Conservation (phyloP, 1,284 basidiomycete species). For the Ustilago bromivora region DNA sequence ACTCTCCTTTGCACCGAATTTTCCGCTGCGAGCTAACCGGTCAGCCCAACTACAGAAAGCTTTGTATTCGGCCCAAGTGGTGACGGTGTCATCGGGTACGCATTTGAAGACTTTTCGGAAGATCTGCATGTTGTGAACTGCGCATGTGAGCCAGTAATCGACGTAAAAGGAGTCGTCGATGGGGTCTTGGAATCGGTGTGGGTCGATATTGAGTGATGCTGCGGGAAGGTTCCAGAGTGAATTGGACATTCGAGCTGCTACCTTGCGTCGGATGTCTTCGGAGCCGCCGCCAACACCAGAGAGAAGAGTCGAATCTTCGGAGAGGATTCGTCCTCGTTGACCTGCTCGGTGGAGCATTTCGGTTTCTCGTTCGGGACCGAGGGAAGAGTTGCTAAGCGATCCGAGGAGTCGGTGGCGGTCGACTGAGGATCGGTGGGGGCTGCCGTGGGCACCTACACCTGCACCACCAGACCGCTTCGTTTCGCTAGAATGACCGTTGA, state of each 20-base stretch:
- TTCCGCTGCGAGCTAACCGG: conserved; percentile 49
- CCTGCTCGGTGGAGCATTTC: conserved; percentile 32
- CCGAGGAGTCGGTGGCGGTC: conserved; percentile 30
- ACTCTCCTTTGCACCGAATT: conserved; percentile 44
- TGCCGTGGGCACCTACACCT: conserved; percentile 3
- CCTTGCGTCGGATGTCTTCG: conserved; percentile 39
- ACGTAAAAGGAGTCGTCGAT: conserved; percentile 60
- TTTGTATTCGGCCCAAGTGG: conserved; percentile 68
- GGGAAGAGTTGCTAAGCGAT: conserved; percentile 27
- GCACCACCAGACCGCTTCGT: conserved; percentile 6
- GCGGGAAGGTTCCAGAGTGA: conserved; percentile 53
- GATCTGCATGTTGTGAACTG: conserved; percentile 66
- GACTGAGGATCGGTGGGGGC: conserved; percentile 9
- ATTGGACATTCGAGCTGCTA: conserved; percentile 50
- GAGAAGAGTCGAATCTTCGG: conserved; percentile 11
- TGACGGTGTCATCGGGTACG: conserved; percentile 67
- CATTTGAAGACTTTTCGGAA: conserved; percentile 68
- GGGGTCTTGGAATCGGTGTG: conserved; percentile 57
- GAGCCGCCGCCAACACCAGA: background rate
- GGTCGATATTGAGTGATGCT: conserved; percentile 48
- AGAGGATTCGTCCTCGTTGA: conserved; percentile 27
- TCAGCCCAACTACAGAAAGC: conserved; percentile 57
- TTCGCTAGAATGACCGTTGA: conserved; percentile 23
- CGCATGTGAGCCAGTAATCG: conserved; percentile 62
- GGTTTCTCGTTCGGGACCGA: conserved; percentile 37